Percentiles rank a stretch among this genome's conserved stretches.
These are phyloP conservation scores for Thermochaetoides thermophila DNA, from an alignment of 495 filamentous ascomycete species.

Conservation along the genomic window DNA sequence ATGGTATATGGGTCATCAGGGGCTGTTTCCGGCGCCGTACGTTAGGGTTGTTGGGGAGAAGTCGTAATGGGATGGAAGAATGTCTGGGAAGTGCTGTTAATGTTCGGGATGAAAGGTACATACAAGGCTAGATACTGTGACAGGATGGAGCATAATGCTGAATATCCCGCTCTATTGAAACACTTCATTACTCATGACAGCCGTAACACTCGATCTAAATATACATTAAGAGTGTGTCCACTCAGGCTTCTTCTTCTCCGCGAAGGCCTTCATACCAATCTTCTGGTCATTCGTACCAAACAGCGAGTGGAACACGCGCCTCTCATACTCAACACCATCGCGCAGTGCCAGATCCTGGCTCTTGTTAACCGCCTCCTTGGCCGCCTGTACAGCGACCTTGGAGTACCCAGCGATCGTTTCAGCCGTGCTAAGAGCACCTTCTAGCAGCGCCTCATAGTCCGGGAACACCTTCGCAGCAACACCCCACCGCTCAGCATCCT, in stretches of 20 bases:
- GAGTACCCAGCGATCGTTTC: conserved; percentile 77
- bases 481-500: conserved; percentile 79
- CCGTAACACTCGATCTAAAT: too few relatives aligned
- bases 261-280: conserved; percentile 92
- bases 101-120: too few relatives aligned
- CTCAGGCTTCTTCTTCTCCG: conserved; percentile 83
- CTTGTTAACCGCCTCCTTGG: conserved; percentile 97
- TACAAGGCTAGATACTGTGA: too few relatives aligned
- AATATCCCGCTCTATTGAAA: too few relatives aligned
- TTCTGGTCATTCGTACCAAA: conserved; percentile 96
- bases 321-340: conserved; percentile 89
- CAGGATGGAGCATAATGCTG: too few relatives aligned
- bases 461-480: conserved; percentile 71
- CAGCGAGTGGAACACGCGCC: conserved; percentile 76
- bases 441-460: conserved; percentile 67
- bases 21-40: conserved; percentile 64
- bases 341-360: conserved; percentile 73
- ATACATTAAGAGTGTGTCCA: conserved; percentile 81
- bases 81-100: too few relatives aligned
- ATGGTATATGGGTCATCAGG: conserved; percentile 57
- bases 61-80: too few relatives aligned
- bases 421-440: conserved; percentile 63
- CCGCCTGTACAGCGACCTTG: conserved; percentile 68
- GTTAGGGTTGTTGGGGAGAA: conserved; percentile 24
- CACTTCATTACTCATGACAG: too few relatives aligned